Evolutionary conservation across 192 early-diverging fungal genomes (phyloP), one percentile per base, ranked within the genome.

Genomic region (Coemansia sp.): DNA sequence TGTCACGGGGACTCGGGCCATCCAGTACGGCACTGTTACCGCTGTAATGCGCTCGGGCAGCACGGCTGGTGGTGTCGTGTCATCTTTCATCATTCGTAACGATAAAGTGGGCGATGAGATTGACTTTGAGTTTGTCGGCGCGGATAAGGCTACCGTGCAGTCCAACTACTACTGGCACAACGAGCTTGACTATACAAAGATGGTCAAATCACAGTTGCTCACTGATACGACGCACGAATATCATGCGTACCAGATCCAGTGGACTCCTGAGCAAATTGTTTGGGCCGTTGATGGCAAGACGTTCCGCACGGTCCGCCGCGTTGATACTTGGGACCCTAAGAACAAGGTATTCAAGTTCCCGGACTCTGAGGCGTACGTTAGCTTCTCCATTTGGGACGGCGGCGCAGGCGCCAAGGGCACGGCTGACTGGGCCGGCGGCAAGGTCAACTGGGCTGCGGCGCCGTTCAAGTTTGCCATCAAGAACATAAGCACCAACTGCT

Each of bases 371-470:
- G 67, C 83, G 0, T 74, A 73, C 49, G 67, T 87, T 21, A 81
- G 83, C 45, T 86, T 87, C 67, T 85, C 84, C 9, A 75, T 88
- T 57, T 89, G 88, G 88, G 85, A 89, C 49, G 88, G 82, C 35
- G 88, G 88, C 14, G 74, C 78, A 0, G 75, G 74, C 14, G 65
- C 53, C 0, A 62, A 66, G 64, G 85, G 85, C n/a, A 88, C 87
- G 0, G 43, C 63, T 0, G 78, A 80, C 37, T 89, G 86, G 86
- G 88, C 88, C 6, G 87, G 87, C 25, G 85, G 85, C 10, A 51
- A 69, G 7, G 84, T 85, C 51, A 69, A 87, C 65, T 89, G 88
- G 88, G 65, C 39, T 35, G 68, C 61, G 0, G 65, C 26, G 2
- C 75, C 68, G 2, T 87, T 83, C 60, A 77, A 67, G 59, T 75